Evolutionary conservation across 805 yeast species (phyloP).

Genomic region (Nakazawaea sp.): DNA sequence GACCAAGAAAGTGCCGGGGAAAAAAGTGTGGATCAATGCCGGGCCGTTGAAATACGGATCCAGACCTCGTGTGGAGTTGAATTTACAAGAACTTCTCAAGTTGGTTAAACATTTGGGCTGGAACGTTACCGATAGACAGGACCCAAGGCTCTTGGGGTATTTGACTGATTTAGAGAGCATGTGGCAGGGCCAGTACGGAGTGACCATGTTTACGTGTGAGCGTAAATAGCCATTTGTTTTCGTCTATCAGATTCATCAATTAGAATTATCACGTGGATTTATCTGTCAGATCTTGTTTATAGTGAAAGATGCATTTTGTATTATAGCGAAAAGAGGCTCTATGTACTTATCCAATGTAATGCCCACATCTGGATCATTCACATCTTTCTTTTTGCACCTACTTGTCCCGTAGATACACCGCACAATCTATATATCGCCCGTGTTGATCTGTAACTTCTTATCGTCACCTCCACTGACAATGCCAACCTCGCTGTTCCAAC

Average conservation of each 20-base stretch:
- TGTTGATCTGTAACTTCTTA: conserved; percentile 82
- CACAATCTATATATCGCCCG: conserved; percentile 13
- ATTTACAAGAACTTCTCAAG: conserved; percentile 57
- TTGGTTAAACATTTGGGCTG: conserved; percentile 59
- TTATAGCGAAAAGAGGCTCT: too few species aligned
- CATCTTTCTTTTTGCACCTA: too few species aligned
- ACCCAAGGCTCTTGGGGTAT: conserved; percentile 46
- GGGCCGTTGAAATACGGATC: conserved; percentile 95
- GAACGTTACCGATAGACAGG: conserved; percentile 30
- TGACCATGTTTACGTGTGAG: conserved; percentile 48
- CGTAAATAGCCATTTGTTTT: too few species aligned
- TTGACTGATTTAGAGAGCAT: conserved; percentile 58
- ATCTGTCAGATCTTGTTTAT: too few species aligned
- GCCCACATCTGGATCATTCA: too few species aligned
- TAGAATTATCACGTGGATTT: too few species aligned
- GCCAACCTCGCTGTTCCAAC: conserved; percentile 76
- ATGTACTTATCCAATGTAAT: too few species aligned
- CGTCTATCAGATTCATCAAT: too few species aligned
- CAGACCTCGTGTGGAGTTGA: conserved; percentile 70
- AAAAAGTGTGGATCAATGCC: conserved; percentile 72
- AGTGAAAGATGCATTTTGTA: too few species aligned
- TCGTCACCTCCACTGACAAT: conserved; percentile 93
- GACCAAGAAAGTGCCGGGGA: conserved; percentile 24
- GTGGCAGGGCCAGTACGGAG: conserved; percentile 77
- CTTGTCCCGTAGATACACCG: too few species aligned